Percentiles rank a stretch among this genome's conserved stretches.
phyloP scores from a whole-genome alignment of 768 basidiomycete genomes.

The Tulasnella calospora region DNA sequence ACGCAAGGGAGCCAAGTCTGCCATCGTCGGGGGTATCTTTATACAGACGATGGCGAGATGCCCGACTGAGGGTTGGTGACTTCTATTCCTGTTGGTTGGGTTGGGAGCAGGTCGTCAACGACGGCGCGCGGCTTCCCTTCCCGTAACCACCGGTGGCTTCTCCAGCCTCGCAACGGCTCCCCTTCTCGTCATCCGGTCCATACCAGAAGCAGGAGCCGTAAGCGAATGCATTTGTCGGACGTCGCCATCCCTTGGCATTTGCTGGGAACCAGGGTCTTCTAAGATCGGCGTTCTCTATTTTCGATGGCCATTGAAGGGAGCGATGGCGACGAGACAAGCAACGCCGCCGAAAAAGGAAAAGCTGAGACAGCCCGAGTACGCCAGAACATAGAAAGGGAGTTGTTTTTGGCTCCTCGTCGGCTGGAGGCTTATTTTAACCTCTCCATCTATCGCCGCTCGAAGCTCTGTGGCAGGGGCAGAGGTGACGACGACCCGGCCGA shows the following conservation, averaged over 20 bases:
- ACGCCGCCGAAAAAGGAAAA: background rate
- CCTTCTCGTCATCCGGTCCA: background rate
- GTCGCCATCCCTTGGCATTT: background rate
- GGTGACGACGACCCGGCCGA: background rate
- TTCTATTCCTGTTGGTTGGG: background rate
- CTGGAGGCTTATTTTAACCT: background rate
- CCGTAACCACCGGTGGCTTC: slow-evolving; percentile 7
- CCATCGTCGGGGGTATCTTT: background rate
- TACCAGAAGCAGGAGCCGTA: background rate
- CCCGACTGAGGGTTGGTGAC: background rate
- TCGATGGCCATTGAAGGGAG: background rate
- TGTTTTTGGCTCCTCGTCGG: background rate
- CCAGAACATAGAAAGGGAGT: background rate
- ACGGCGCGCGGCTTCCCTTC: background rate
- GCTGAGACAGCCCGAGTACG: background rate
- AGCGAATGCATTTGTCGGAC: background rate
- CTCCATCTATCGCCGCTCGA: background rate
- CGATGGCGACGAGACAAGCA: slow-evolving; percentile 2
- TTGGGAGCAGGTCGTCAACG: slow-evolving; percentile 2
- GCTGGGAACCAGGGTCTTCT: background rate
- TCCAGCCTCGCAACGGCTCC: background rate
- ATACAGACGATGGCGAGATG: background rate
- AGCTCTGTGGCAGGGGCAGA: background rate
- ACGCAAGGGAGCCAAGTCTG: background rate
- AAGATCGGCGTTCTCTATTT: background rate